Evolutionary conservation across 768 basidiomycete species (phyloP), one percentile per base, ranked within the genome.

Genomic region (Tephrocybe sp.): DNA sequence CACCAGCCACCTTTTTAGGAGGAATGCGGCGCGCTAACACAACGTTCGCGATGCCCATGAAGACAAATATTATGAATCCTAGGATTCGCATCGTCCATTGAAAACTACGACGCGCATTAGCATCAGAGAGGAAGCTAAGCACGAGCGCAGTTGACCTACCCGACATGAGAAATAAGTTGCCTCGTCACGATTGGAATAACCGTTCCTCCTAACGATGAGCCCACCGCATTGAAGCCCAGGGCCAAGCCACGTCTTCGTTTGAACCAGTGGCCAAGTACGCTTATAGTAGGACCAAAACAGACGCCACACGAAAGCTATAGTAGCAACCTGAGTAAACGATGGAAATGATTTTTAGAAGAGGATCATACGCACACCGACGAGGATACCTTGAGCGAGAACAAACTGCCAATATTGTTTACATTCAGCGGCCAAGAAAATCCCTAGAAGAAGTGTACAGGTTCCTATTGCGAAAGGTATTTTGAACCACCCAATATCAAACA

Each of bases 81-180:
- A 87, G 66, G 40, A 83, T 76, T 10, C 85, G 76, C 74, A 86
- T 77, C 0, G 86, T 82, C 86, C 85, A 87, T 41, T 74, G 72
- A 65, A 88, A 88, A 3, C 84, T 85, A 36, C 31, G 33, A 8
- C 7, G 6, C 39, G 30, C 13, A 17, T 4, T 32, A 38, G 36
- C 39, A 34, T 5, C 4, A 20, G 7, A 51, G 22, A 34, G 16
- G 11, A 10, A 17, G 16, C 23, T 23, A 33, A n/a, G 33, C 33
- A 32, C 34, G 41, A 19, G 14, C 23, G 17, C 5, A 31, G 22
- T 11, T 3, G n/a, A 20, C 75, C 12, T 60, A 81, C 84, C 85
- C 83, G 1, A 86, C 72, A 48, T 64, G 52, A 0, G 71, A 66
- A 48, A 85, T 73, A 16, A 86, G 68, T 23, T 71, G 76, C n/a